Evolutionary conservation across 1,284 basidiomycete genomes (phyloP).

Genomic region (Pulveroboletus sp.): DNA sequence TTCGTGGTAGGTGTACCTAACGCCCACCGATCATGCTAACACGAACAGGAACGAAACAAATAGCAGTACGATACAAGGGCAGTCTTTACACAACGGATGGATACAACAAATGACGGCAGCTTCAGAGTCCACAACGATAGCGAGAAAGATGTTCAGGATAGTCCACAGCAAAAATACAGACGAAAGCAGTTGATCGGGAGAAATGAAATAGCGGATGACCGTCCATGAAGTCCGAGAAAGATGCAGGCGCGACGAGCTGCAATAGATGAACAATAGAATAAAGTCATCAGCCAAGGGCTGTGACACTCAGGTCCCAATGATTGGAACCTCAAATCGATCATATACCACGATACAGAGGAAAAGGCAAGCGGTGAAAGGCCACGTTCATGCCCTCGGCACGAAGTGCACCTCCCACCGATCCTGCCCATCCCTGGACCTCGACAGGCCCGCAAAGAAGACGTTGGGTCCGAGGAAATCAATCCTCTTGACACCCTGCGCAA

Average conservation of each 20-base stretch:
- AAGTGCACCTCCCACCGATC: slow-evolving; percentile 33
- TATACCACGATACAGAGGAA: slow-evolving; percentile 5
- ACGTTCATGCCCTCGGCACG: slow-evolving; percentile 18
- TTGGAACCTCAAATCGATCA: slow-evolving; percentile 17
- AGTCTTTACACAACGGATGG: slow-evolving; percentile 3
- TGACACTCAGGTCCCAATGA: slow-evolving; percentile 18
- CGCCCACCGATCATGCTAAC: slow-evolving; percentile 7
- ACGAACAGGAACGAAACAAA: background rate
- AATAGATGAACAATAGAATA: slow-evolving; percentile 27
- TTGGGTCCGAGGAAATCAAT: slow-evolving; percentile 38
- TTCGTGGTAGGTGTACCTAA: background rate
- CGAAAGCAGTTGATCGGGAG: slow-evolving; percentile 2
- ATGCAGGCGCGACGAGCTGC: background rate
- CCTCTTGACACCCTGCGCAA: slow-evolving; percentile 37
- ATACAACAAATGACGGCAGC: slow-evolving; percentile 21
- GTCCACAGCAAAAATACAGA: slow-evolving; percentile 18
- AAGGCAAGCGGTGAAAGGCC: background rate
- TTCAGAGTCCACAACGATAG: slow-evolving; percentile 18
- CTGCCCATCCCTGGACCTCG: slow-evolving; percentile 24
- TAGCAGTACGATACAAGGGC: background rate
- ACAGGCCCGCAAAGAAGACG: slow-evolving; percentile 30
- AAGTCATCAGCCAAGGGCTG: slow-evolving; percentile 5
- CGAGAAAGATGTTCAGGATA: slow-evolving; percentile 2
- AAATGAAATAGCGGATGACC: slow-evolving; percentile 4
- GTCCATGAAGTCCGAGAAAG: slow-evolving; percentile 18